phyloP scores from a whole-genome alignment of 1,284 basidiomycete species.

The Paramarasmius palmivorus region DNA sequence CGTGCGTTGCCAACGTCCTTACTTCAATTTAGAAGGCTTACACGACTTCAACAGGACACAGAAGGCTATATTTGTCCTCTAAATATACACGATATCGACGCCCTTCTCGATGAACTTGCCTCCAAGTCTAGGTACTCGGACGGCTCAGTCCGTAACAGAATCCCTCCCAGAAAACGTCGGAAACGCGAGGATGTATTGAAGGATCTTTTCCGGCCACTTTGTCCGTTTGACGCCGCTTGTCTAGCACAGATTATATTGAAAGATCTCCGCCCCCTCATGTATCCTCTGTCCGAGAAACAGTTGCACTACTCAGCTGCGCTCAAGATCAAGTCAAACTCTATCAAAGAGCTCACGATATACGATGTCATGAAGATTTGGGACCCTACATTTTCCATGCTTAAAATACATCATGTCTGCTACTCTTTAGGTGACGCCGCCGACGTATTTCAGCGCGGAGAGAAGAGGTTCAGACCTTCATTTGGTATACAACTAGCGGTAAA shows the following conservation, averaged over 20 bases:
- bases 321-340: conserved; percentile 52
- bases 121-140: conserved; percentile 64
- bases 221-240: conserved; percentile 61
- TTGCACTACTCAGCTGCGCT: conserved; percentile 51
- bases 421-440: conserved; percentile 61
- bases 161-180: conserved; percentile 26
- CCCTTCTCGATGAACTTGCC: conserved; percentile 73
- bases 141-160: conserved; percentile 31
- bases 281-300: conserved; percentile 51
- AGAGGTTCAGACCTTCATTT: conserved; percentile 29
- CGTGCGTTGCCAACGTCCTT: conserved; percentile 22
- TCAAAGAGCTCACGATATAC: conserved; percentile 55
- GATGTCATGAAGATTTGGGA: conserved; percentile 78
- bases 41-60: conserved; percentile 13
- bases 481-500: conserved; percentile 58
- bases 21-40: not conserved
- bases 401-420: conserved; percentile 53
- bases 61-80: conserved; percentile 32
- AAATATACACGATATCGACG: conserved; percentile 54
- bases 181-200: conserved; percentile 45
- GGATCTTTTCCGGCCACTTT: conserved; percentile 52
- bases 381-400: conserved; percentile 51
- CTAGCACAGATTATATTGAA: conserved; percentile 84
- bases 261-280: conserved; percentile 77
- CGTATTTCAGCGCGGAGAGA: conserved; percentile 40